phyloP scores from a whole-genome alignment of 306 rosid species.

The Vigna radiata region DNA sequence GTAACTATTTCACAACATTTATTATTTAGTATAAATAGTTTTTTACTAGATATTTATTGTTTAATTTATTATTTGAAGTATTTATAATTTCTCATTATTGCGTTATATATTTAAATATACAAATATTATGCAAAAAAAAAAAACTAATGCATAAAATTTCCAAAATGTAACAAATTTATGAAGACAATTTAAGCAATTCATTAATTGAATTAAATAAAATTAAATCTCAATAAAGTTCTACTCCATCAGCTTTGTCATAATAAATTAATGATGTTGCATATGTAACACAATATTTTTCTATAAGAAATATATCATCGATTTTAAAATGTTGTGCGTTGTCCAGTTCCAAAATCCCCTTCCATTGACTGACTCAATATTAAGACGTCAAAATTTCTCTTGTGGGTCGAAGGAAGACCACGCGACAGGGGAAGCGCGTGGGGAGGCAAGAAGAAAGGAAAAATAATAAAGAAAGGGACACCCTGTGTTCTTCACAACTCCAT shows the following conservation, averaged over 20 bases:
- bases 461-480: not conserved
- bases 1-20: no score
- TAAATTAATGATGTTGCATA: not conserved
- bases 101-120: no score
- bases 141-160: no score
- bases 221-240: not conserved
- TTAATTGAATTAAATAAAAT: not conserved
- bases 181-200: not conserved
- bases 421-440: conserved; percentile 14
- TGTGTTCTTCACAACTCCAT: not conserved
- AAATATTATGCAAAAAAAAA: no score
- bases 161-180: no score
- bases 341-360: not conserved
- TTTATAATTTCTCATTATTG: no score
- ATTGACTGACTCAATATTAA: not conserved
- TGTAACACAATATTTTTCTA: not conserved
- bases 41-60: no score
- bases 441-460: not conserved
- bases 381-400: not conserved
- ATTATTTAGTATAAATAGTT: no score
- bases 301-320: not conserved
- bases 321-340: not conserved
- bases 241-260: not conserved
- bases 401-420: not conserved
- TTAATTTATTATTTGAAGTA: no score